Evolutionary conservation across 1,284 basidiomycete genomes (phyloP).

Genomic region (Fomitopsis palustris): DNA sequence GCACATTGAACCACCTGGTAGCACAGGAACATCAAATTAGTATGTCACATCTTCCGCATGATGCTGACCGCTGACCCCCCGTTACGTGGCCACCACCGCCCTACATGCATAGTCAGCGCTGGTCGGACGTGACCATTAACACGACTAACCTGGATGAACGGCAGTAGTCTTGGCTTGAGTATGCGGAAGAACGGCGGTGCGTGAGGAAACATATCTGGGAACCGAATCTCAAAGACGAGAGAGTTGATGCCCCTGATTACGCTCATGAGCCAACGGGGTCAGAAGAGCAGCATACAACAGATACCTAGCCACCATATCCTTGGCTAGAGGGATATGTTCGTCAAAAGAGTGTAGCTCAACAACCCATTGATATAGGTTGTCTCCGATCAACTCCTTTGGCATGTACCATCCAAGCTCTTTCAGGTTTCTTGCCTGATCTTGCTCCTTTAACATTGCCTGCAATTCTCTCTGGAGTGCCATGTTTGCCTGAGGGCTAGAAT

Average conservation of each 20-base stretch:
- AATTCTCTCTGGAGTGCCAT: constrained; percentile 55
- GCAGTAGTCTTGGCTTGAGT: constrained; percentile 56
- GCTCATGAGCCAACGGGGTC: not conserved
- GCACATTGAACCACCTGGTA: constrained; percentile 58
- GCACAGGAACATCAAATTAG: not conserved
- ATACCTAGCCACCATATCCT: constrained; percentile 47
- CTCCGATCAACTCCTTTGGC: constrained; percentile 51
- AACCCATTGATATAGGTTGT: constrained; percentile 68
- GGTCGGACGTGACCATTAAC: no score
- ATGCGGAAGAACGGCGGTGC: constrained; percentile 64
- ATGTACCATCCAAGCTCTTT: constrained; percentile 62
- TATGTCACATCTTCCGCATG: not conserved
- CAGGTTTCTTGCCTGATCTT: constrained; percentile 42
- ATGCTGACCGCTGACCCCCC: constrained; percentile 40
- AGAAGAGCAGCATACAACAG: not conserved
- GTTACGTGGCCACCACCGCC: constrained; percentile 65
- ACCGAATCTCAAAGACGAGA: constrained; percentile 60
- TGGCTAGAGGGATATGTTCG: constrained; percentile 46
- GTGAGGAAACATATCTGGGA: constrained; percentile 54
- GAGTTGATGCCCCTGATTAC: constrained; percentile 46
- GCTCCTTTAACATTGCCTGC: constrained; percentile 52
- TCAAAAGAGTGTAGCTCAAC: constrained; percentile 67
- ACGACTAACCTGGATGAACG: constrained; percentile 42
- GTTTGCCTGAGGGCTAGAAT: constrained; percentile 46
- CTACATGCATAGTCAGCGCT: constrained; percentile 17